These are phyloP conservation scores for Hyaloperonospora arabidopsidis DNA, from an alignment of 352 stramenopile genomes.

Conservation along the genomic window DNA sequence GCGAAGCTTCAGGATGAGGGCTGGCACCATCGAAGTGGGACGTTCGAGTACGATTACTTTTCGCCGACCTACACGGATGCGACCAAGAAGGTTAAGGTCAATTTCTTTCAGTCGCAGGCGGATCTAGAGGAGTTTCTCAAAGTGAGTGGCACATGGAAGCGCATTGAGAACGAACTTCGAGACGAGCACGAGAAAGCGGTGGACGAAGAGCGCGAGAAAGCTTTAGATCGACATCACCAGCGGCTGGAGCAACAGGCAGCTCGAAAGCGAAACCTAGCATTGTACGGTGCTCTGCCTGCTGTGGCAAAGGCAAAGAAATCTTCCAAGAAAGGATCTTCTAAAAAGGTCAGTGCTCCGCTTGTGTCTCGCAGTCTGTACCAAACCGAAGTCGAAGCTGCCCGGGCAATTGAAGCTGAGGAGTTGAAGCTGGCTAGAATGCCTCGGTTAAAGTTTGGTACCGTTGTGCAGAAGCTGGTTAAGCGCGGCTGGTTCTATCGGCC, in stretches of 20 bases:
- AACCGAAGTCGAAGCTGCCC: constrained; percentile 22
- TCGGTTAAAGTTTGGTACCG: constrained; percentile 51
- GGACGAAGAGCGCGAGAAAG: constrained; percentile 43
- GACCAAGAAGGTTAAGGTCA: constrained; percentile 42
- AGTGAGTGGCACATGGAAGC: constrained; percentile 43
- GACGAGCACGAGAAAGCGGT: constrained; percentile 47
- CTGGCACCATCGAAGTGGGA: constrained; percentile 47
- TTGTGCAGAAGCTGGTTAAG: constrained; percentile 41
- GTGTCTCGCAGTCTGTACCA: constrained; percentile 18
- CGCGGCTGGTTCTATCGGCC: constrained; percentile 66
- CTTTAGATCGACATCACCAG: constrained; percentile 33
- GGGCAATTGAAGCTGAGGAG: constrained; percentile 4
- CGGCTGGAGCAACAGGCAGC: constrained; percentile 28
- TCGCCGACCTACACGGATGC: constrained; percentile 51
- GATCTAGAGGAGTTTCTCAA: constrained; percentile 58
- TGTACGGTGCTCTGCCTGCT: constrained; percentile 11
- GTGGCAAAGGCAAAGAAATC: constrained; percentile 24
- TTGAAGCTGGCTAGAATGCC: constrained; percentile 11
- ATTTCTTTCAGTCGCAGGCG: constrained; percentile 60
- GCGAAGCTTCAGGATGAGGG: constrained; percentile 46
- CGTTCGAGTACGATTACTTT: constrained; percentile 82
- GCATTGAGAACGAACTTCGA: constrained; percentile 48
- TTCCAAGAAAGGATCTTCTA: constrained; percentile 17
- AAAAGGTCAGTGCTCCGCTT: constrained; percentile 15
- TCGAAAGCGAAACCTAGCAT: constrained; percentile 19